Percentiles rank a stretch among this genome's conserved stretches.
Evolutionary conservation across 1,284 basidiomycete species (phyloP).

Genomic region (Ceratobasidium papillatum): DNA sequence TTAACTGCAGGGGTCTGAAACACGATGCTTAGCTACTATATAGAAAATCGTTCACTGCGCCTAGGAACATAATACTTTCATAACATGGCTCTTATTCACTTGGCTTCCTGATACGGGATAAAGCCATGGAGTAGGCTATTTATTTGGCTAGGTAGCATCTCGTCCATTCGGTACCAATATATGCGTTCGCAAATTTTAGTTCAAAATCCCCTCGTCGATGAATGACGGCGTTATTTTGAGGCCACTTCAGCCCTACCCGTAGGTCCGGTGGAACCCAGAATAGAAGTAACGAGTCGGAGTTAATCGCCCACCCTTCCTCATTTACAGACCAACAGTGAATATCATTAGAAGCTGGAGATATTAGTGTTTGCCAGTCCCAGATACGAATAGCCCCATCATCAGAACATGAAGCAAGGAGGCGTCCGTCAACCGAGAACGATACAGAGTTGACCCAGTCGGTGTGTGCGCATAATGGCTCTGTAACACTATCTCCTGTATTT

Average conservation of each 20-base stretch:
- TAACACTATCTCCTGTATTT: not conserved
- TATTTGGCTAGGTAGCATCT: not conserved
- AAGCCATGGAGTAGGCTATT: too few relatives aligned
- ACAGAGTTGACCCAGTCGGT: not conserved
- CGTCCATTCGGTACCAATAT: not conserved
- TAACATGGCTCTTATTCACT: too few relatives aligned
- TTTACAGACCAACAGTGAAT: not conserved
- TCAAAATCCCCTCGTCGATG: not conserved
- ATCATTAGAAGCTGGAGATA: not conserved
- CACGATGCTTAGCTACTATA: too few relatives aligned
- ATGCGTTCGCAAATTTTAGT: not conserved
- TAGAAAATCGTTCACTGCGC: too few relatives aligned
- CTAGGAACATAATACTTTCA: too few relatives aligned
- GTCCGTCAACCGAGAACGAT: not conserved
- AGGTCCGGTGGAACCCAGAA: slow-evolving; percentile 7
- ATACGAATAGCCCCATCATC: not conserved
- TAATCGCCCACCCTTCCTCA: not conserved
- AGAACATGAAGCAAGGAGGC: not conserved
- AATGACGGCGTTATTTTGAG: not conserved
- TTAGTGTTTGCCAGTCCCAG: not conserved
- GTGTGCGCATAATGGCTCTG: not conserved
- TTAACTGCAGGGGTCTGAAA: too few relatives aligned
- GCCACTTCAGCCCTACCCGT: not conserved
- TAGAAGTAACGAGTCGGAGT: not conserved
- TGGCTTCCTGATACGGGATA: too few relatives aligned